A percentile compares a stretch with the other conserved stretches of the same genome.
These are phyloP conservation scores for Pythium myriotylum DNA, from an alignment of 352 stramenopile species.

Conservation along the genomic window DNA sequence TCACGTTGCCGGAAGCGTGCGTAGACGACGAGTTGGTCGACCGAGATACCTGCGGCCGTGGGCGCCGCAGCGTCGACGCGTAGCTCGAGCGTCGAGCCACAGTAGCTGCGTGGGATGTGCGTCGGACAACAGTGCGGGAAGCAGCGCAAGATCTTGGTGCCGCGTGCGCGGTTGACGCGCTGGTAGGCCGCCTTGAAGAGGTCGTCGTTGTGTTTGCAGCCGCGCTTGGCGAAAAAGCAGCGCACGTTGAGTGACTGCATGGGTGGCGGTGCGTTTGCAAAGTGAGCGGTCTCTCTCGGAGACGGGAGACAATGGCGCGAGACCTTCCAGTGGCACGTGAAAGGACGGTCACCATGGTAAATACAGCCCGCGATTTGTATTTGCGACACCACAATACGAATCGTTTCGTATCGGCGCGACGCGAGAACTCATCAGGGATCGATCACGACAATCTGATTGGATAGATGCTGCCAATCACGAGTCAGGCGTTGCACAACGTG, in stretches of 20 bases:
- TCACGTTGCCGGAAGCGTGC: constrained; percentile 16
- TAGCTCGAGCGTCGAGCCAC: constrained; percentile 34
- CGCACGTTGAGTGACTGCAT: background rate
- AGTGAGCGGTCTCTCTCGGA: background rate
- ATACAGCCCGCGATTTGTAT: constrained; percentile 1
- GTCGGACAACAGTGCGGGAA: constrained; percentile 45
- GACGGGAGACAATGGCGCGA: background rate
- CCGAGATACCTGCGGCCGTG: background rate
- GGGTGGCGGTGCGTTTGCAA: background rate
- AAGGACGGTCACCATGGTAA: background rate
- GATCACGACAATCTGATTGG: background rate
- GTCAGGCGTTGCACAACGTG: background rate
- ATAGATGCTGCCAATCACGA: background rate
- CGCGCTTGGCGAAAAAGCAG: constrained; percentile 4
- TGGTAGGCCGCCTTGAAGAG: constrained; percentile 25
- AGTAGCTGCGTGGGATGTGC: constrained; percentile 44
- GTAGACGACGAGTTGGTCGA: constrained; percentile 2
- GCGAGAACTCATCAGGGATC: background rate
- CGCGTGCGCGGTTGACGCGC: constrained; percentile 22
- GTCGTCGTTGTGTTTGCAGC: constrained; percentile 18
- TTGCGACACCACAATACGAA: background rate
- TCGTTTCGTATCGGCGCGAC: background rate
- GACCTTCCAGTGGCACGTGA: background rate
- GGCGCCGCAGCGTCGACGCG: constrained; percentile 1
- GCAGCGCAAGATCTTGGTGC: constrained; percentile 31